phyloP scores from a whole-genome alignment of 1,139 yeast genomes.

The Yamadazyma epiphylla region DNA sequence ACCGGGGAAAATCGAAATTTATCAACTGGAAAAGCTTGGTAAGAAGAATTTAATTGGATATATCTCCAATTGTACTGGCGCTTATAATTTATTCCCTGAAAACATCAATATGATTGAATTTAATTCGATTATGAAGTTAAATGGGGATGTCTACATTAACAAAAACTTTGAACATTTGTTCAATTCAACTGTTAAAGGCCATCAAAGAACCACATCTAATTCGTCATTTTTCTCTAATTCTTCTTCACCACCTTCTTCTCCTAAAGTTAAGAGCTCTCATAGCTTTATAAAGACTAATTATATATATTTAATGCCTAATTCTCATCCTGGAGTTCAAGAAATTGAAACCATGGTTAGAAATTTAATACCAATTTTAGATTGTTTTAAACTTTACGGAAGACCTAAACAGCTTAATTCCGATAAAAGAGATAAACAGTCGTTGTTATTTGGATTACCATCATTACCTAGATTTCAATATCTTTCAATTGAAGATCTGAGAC shows the following conservation, averaged over 20 bases:
- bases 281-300: slow-evolving; percentile 33
- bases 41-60: slow-evolving; percentile 47
- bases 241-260: slow-evolving; percentile 15
- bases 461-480: slow-evolving; percentile 53
- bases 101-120: slow-evolving; percentile 49
- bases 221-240: slow-evolving; percentile 15
- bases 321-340: slow-evolving; percentile 56
- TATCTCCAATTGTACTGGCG: slow-evolving; percentile 36
- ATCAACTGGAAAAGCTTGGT: slow-evolving; percentile 35
- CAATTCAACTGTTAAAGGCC: slow-evolving; percentile 8
- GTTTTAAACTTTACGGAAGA: slow-evolving; percentile 53
- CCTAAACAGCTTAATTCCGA: slow-evolving; percentile 48
- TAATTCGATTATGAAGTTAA: slow-evolving; percentile 49
- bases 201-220: slow-evolving; percentile 20
- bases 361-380: slow-evolving; percentile 49
- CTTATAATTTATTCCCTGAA: slow-evolving; percentile 54
- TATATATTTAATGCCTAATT: slow-evolving; percentile 48
- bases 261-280: slow-evolving; percentile 13
- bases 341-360: slow-evolving; percentile 55
- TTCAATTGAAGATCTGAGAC: slow-evolving; percentile 34
- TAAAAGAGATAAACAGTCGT: slow-evolving; percentile 40
- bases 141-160: slow-evolving; percentile 49
- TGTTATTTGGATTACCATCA: slow-evolving; percentile 55
- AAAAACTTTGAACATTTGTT: slow-evolving; percentile 32
- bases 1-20: slow-evolving; percentile 49